phyloP scores from a whole-genome alignment of 257 asterid genomes.

The Solanum arcanum region DNA sequence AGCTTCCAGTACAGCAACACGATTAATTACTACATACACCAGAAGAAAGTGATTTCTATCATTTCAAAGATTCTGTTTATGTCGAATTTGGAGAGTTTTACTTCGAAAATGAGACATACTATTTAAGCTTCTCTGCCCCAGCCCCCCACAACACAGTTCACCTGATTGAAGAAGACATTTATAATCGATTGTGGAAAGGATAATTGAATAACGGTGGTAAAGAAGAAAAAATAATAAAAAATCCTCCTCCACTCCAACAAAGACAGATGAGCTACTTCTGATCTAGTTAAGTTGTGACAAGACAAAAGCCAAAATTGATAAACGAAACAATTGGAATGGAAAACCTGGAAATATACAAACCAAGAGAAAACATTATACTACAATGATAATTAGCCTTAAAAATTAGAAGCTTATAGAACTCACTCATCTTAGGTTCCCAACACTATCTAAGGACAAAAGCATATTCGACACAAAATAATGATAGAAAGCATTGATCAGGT shows the following conservation, averaged over 20 bases:
- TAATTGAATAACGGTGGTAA: background rate
- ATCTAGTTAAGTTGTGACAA: background rate
- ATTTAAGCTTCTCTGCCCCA: background rate
- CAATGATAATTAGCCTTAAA: background rate
- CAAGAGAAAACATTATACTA: background rate
- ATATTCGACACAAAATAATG: background rate
- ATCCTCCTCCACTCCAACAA: background rate
- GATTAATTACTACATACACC: background rate
- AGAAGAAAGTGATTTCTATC: background rate
- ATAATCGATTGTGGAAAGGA: background rate
- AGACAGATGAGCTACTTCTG: background rate
- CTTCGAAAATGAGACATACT: background rate
- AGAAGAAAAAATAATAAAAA: background rate
- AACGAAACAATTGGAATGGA: background rate
- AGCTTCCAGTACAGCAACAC: background rate
- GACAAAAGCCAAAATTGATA: background rate
- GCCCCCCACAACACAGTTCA: background rate
- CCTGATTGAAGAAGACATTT: background rate
- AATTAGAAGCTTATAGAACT: background rate
- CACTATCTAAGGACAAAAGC: background rate
- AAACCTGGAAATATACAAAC: background rate
- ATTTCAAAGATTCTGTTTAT: background rate
- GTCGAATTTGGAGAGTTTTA: background rate
- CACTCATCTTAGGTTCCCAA: background rate
- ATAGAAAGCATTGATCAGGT: background rate